Conservation (phyloP, 176 grass and related monocot genomes). For the Oryza longistaminata region DNA sequence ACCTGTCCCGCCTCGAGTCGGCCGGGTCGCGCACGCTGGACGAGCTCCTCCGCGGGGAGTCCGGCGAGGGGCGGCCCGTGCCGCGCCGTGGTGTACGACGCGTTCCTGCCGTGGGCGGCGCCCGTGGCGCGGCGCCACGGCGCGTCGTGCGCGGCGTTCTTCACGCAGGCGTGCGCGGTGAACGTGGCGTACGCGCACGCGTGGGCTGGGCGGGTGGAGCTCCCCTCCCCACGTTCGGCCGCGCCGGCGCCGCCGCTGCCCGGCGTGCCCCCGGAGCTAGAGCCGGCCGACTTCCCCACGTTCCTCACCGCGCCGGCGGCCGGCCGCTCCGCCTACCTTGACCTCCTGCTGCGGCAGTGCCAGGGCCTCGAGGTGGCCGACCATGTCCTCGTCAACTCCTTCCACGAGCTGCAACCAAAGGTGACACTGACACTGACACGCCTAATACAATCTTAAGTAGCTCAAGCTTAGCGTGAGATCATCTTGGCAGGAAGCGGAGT, state of each 20-base stretch:
- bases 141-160: conserved; percentile 44
- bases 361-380: conserved; percentile 42
- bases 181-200: conserved; percentile 57
- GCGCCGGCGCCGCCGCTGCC: conserved; percentile 16
- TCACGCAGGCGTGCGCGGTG: conserved; percentile 67
- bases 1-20: conserved; percentile 29
- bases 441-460: no score
- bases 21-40: conserved; percentile 38
- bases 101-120: conserved; percentile 62
- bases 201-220: conserved; percentile 12
- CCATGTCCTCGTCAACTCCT: conserved; percentile 67
- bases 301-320: conserved; percentile 21
- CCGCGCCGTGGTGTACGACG: conserved; percentile 51
- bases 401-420: conserved; percentile 48
- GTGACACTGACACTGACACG: no score
- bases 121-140: conserved; percentile 39
- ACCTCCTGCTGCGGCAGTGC: conserved; percentile 51
- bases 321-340: background rate
- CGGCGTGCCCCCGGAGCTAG: conserved; percentile 27
- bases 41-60: conserved; percentile 53
- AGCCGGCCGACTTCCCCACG: conserved; percentile 45
- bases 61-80: conserved; percentile 35
- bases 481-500: conserved; percentile 30
- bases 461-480: no score
- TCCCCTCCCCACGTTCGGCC: no score